Conservation (phyloP, 1,284 basidiomycete genomes). For the Boletus semigastroideus region DNA sequence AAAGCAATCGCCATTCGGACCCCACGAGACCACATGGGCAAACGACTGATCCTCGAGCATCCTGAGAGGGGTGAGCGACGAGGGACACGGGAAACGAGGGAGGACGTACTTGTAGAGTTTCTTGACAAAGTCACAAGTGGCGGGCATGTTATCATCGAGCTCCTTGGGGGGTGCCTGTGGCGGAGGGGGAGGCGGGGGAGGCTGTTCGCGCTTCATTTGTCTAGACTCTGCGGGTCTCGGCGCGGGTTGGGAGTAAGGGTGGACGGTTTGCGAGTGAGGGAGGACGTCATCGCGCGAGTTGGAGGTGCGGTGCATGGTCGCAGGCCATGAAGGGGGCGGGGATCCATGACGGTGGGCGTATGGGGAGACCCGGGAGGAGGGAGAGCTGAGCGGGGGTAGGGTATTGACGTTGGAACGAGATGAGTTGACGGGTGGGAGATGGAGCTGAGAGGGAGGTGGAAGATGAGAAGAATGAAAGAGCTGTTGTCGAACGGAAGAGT, state of each 20-base stretch:
- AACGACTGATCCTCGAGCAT: slow-evolving; percentile 86
- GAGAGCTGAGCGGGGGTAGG: slow-evolving; percentile 35
- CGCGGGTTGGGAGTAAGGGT: slow-evolving; percentile 21
- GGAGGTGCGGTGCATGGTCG: slow-evolving; percentile 35
- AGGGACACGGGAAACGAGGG: not conserved
- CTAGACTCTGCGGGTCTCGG: slow-evolving; percentile 21
- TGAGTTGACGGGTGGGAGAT: slow-evolving; percentile 37
- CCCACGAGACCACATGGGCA: slow-evolving; percentile 83
- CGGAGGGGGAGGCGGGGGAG: slow-evolving; percentile 20
- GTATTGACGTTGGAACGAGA: slow-evolving; percentile 39
- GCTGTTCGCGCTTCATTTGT: slow-evolving; percentile 33
- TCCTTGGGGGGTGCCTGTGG: slow-evolving; percentile 23
- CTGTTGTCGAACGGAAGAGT: slow-evolving; percentile 30
- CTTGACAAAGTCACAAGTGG: slow-evolving; percentile 90
- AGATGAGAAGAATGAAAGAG: slow-evolving; percentile 41
- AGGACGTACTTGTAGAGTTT: slow-evolving; percentile 86
- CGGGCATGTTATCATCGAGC: slow-evolving; percentile 63
- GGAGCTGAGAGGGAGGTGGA: slow-evolving; percentile 45
- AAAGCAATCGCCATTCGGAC: slow-evolving; percentile 84
- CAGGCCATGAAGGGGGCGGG: slow-evolving; percentile 27
- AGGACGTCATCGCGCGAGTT: slow-evolving; percentile 39
- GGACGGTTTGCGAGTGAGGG: slow-evolving; percentile 18
- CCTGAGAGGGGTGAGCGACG: slow-evolving; percentile 39
- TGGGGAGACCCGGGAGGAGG: slow-evolving; percentile 25
- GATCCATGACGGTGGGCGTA: slow-evolving; percentile 29